These are phyloP conservation scores for Colletotrichum neosansevieriae DNA, from an alignment of 2,329 filamentous ascomycete species.

Conservation along the genomic window DNA sequence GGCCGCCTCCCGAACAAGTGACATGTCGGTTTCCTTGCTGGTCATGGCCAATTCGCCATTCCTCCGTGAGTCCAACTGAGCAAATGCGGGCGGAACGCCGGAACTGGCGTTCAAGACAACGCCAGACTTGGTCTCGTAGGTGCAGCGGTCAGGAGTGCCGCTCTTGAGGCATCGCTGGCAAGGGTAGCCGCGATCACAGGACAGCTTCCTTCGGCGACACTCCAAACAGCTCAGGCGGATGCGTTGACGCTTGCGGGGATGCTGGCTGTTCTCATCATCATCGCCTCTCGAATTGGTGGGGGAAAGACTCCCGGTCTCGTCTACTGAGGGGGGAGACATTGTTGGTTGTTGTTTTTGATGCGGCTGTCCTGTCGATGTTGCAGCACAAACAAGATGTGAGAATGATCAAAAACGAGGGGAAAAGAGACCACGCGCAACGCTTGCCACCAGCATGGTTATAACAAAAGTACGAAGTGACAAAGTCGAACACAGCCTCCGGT, in stretches of 20 bases:
- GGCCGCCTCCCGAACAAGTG: constrained; percentile 52
- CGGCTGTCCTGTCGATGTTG: constrained; percentile 4
- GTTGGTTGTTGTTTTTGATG: constrained; percentile 19
- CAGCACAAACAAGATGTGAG: constrained; percentile 3
- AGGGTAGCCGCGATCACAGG: constrained; percentile 71
- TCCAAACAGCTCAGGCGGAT: constrained; percentile 71
- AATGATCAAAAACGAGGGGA: constrained; percentile 33
- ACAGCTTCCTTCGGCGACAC: constrained; percentile 71
- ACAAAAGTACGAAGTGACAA: constrained; percentile 38
- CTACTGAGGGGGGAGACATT: constrained; percentile 44
- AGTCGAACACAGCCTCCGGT: constrained; percentile 28
- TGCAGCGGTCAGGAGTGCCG: constrained; percentile 70
- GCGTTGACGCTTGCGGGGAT: constrained; percentile 68
- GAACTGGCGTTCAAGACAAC: constrained; percentile 62
- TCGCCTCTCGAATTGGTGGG: constrained; percentile 39
- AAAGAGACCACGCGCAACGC: constrained; percentile 13
- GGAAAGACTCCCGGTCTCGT: constrained; percentile 42
- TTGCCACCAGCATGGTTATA: constrained; percentile 37
- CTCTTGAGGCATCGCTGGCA: constrained; percentile 73
- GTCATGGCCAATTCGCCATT: constrained; percentile 47
- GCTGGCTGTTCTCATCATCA: constrained; percentile 46
- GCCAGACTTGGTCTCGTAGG: constrained; percentile 68
- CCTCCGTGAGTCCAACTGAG: constrained; percentile 55
- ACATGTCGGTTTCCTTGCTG: constrained; percentile 52
- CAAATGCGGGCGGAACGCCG: constrained; percentile 57